Evolutionary conservation across 169 alveolate species (phyloP).

Genomic region (Hammondia hammondi): DNA sequence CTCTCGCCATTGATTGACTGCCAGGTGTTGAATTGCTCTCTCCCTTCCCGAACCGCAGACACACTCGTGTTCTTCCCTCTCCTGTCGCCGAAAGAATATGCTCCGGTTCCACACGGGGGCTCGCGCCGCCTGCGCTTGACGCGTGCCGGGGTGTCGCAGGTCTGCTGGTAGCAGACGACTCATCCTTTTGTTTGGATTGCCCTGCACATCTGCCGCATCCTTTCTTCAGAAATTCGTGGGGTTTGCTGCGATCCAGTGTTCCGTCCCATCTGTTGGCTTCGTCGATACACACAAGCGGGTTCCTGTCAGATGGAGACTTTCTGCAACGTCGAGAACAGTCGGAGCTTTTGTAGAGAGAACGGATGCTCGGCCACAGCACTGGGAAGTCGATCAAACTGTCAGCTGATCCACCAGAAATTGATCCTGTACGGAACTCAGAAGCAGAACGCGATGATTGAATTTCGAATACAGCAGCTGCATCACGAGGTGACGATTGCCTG

Average conservation of each 20-base stretch:
- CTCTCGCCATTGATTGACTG: background rate
- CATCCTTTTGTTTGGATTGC: background rate
- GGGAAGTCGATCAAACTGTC: background rate
- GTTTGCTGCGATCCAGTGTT: background rate
- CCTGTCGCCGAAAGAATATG: background rate
- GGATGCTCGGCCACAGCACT: background rate
- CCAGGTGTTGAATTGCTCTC: background rate
- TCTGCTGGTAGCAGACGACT: background rate
- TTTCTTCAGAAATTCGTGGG: background rate
- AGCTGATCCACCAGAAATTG: background rate
- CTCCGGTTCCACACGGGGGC: background rate
- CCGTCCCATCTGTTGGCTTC: background rate
- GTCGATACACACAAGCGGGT: background rate
- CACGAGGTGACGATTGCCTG: too few species aligned
- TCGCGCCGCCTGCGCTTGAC: background rate
- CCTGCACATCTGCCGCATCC: background rate
- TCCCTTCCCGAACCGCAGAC: background rate
- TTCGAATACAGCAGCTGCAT: too few species aligned
- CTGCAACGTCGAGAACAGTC: background rate
- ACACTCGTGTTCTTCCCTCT: background rate
- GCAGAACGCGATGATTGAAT: too few species aligned
- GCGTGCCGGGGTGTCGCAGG: background rate
- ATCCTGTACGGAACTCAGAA: background rate
- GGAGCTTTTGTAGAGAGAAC: background rate
- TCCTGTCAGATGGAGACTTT: background rate